Percentiles rank a stretch among this genome's conserved stretches.
These are phyloP conservation scores for Chlorella sp. DNA, from an alignment of 139 green algal genomes.

Conservation along the genomic window DNA sequence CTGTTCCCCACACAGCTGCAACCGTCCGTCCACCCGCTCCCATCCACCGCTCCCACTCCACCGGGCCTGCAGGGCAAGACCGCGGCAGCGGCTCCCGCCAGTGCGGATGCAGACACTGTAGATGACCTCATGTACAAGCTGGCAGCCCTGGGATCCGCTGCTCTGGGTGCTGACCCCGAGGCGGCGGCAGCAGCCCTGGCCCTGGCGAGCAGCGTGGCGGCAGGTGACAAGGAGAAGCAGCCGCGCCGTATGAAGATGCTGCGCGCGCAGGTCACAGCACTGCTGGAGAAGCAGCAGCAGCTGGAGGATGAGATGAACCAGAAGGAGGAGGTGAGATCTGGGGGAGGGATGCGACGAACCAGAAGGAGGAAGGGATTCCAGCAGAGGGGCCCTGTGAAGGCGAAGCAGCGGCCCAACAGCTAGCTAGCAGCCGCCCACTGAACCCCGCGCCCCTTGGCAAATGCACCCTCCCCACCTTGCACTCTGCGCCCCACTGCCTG, in stretches of 20 bases:
- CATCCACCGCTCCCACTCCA: not conserved
- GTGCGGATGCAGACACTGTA: not conserved
- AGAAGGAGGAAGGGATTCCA: too few species aligned
- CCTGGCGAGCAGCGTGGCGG: not conserved
- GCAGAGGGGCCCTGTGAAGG: too few species aligned
- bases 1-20: not conserved
- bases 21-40: not conserved
- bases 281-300: slow-evolving; percentile 23
- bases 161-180: not conserved
- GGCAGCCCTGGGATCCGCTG: not conserved
- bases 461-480: not conserved
- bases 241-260: slow-evolving; percentile 25
- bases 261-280: not conserved
- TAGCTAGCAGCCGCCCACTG: not conserved
- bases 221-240: not conserved
- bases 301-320: slow-evolving; percentile 18
- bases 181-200: not conserved
- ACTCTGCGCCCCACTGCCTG: not conserved
- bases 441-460: not conserved
- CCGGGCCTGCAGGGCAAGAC: not conserved
- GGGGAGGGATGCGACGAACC: too few species aligned
- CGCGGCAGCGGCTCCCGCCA: not conserved
- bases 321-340: not conserved
- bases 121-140: slow-evolving; percentile 7
- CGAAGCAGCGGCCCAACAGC: too few species aligned